phyloP scores from a whole-genome alignment of 257 asterid genomes.

The Przewalskia tangutica region DNA sequence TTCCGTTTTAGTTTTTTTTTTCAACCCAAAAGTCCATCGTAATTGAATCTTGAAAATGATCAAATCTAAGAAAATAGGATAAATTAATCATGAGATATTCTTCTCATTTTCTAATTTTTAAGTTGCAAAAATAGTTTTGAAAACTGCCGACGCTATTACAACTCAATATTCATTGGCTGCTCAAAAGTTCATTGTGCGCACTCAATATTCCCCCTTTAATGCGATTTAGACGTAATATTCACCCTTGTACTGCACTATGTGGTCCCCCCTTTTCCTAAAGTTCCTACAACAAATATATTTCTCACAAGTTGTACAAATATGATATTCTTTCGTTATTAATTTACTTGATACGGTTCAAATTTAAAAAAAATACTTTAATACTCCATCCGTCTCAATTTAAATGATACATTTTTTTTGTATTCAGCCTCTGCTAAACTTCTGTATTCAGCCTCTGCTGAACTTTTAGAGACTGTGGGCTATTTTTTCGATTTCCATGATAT shows the following conservation, averaged over 20 bases:
- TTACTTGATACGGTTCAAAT: too few relatives aligned
- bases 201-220: neutral
- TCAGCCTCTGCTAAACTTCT: too few relatives aligned
- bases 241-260: neutral
- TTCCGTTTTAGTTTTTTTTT: too few relatives aligned
- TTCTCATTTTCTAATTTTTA: neutral
- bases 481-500: too few relatives aligned
- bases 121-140: neutral
- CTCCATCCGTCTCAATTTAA: too few relatives aligned
- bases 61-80: neutral
- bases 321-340: too few relatives aligned
- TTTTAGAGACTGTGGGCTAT: too few relatives aligned
- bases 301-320: too few relatives aligned
- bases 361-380: too few relatives aligned
- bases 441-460: too few relatives aligned
- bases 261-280: neutral
- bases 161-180: neutral
- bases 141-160: neutral
- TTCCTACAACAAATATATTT: neutral
- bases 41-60: neutral
- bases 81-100: neutral
- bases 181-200: neutral
- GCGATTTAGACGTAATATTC: neutral
- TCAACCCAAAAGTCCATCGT: too few relatives aligned
- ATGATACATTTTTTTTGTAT: too few relatives aligned